Percentiles rank a stretch among this genome's conserved stretches.
Evolutionary conservation across 768 basidiomycete species (phyloP).

Genomic region (Termitomyces sp.): DNA sequence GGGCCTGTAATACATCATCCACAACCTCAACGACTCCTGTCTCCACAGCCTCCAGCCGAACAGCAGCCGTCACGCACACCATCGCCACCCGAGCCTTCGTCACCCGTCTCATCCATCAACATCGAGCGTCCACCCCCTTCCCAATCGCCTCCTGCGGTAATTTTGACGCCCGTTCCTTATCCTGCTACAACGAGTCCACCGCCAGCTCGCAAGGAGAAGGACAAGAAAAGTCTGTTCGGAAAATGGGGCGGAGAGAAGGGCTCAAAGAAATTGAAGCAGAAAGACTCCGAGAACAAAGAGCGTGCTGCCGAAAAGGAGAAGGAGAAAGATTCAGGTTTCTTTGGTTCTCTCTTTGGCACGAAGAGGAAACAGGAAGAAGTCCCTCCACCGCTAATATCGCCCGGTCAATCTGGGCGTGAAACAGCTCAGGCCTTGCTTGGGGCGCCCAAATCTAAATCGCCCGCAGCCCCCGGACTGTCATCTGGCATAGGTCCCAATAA

Average conservation of each 20-base stretch:
- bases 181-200: slow-evolving; percentile 27
- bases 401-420: slow-evolving; percentile 65
- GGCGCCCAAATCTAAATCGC: slow-evolving; percentile 71
- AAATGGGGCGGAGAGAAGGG: slow-evolving; percentile 68
- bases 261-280: slow-evolving; percentile 41
- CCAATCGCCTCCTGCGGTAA: slow-evolving; percentile 18
- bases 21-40: slow-evolving; percentile 51
- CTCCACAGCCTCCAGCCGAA: slow-evolving; percentile 33
- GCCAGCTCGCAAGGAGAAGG: slow-evolving; percentile 59
- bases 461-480: slow-evolving; percentile 53
- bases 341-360: slow-evolving; percentile 85
- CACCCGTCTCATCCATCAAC: slow-evolving; percentile 19
- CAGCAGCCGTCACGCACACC: slow-evolving; percentile 49
- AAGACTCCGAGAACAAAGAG: slow-evolving; percentile 12
- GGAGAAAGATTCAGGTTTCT: slow-evolving; percentile 81
- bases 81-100: slow-evolving; percentile 41
- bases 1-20: slow-evolving; percentile 58
- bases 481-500: slow-evolving; percentile 37
- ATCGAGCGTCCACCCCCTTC: slow-evolving; percentile 21
- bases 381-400: slow-evolving; percentile 24
- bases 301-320: slow-evolving; percentile 41
- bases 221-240: slow-evolving; percentile 62
- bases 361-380: slow-evolving; percentile 80
- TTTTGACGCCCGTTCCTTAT: slow-evolving; percentile 21
- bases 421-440: slow-evolving; percentile 85